These are phyloP conservation scores for Aspergillus sp. DNA, from an alignment of 2,329 filamentous ascomycete species.

Conservation along the genomic window DNA sequence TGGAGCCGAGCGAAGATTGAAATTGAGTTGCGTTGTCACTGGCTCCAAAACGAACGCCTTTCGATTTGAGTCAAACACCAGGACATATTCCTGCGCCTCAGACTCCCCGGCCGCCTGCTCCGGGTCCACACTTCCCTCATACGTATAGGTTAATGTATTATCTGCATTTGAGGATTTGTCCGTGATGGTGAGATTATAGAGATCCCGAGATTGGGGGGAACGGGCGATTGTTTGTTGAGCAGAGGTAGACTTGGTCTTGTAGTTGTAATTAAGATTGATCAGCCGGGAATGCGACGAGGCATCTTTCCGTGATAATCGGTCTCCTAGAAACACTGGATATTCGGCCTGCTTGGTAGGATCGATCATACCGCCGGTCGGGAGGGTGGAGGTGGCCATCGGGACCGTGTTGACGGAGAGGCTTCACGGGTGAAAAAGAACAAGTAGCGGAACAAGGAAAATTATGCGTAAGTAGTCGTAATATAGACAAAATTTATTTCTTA, in stretches of 20 bases:
- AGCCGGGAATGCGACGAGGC: conserved; percentile 16
- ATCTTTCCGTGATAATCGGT: conserved; percentile 29
- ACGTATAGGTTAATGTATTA: conserved; percentile 31
- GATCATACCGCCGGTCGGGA: conserved; percentile 27
- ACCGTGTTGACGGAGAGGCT: conserved; percentile 1
- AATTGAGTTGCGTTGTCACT: conserved; percentile 72
- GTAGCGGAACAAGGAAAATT: not conserved
- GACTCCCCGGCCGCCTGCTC: conserved; percentile 16
- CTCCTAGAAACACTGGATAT: conserved; percentile 40
- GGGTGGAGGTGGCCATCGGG: conserved; percentile 26
- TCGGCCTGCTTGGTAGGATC: conserved; percentile 40
- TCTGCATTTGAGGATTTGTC: conserved; percentile 35
- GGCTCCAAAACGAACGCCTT: conserved; percentile 76
- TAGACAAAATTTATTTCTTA: not conserved
- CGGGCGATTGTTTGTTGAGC: conserved; percentile 31
- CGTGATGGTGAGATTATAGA: conserved; percentile 35
- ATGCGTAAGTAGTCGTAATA: not conserved
- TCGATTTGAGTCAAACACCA: conserved; percentile 67
- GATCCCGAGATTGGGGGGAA: conserved; percentile 24
- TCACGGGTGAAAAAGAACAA: not conserved
- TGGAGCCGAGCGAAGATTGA: conserved; percentile 70
- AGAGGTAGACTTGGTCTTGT: conserved; percentile 37
- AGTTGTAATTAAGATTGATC: conserved; percentile 40
- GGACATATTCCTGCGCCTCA: conserved; percentile 34
- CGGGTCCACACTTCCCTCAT: conserved; percentile 35